Evolutionary conservation across 768 basidiomycete genomes (phyloP).

Genomic region (Psilocybe cubensis): DNA sequence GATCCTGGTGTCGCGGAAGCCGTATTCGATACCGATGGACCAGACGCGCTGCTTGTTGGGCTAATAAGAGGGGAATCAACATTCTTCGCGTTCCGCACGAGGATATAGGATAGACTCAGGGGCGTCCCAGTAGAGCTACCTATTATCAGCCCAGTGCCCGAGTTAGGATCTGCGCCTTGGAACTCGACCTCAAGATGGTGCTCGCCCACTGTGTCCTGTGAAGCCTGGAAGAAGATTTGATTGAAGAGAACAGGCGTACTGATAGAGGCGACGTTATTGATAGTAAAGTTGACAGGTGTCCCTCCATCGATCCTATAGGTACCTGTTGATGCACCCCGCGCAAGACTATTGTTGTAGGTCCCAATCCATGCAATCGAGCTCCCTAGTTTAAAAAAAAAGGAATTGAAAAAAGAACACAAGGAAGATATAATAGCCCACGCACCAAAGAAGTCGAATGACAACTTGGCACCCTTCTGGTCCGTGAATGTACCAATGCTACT

Average conservation of each 20-base stretch:
- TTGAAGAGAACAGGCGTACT: neutral
- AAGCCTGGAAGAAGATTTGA: neutral
- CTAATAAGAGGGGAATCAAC: no score
- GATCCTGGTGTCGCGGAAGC: no score
- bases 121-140: no score
- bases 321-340: neutral
- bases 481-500: neutral
- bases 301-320: neutral
- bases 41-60: no score
- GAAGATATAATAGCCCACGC: neutral
- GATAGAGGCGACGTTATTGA: neutral
- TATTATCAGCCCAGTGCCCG: neutral
- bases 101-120: no score
- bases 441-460: constrained; percentile 1
- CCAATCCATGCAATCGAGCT: constrained; percentile 2
- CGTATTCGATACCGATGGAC: no score
- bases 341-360: neutral
- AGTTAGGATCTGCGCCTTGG: neutral
- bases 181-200: neutral
- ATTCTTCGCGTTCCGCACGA: no score
- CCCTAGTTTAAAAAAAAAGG: neutral
- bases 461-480: neutral
- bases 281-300: neutral
- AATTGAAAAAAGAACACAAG: no score
- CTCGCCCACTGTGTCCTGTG: neutral